Base-by-base conservation (phyloP, 306 rosid species). In the Prunus kanzakura region DNA sequence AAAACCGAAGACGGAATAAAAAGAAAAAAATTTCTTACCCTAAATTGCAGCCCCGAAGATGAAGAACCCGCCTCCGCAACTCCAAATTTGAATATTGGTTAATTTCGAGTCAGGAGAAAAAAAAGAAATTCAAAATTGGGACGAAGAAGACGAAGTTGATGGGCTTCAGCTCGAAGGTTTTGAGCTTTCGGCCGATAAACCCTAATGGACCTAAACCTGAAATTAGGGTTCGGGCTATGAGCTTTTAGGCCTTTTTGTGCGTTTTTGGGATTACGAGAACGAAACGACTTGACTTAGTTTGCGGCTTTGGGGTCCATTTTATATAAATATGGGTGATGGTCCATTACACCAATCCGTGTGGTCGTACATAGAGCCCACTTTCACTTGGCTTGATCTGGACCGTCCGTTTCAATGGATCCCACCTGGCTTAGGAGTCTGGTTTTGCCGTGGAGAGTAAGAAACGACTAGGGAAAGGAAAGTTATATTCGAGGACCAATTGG, bases 201-300 rank as follows among this genome's bases (percentile, higher is more conserved):
- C 86, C 88, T 85, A 82, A 82, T 82, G 88, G 88, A 85, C 86
- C 84, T 50, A 20, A 74, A 58, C 76, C 76, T 25, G n/a, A 19
- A 71, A 65, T 45, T 71, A n/a, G 80, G 73, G 77, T 64, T 65
- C 72, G 83, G 80, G 77, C 81, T 79, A 22, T 9, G 60, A 71
- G 67, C 56, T 67, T 47, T 78, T 38, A 54, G 78, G 87, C 76
- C 84, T 76, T 65, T 75, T 73, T 78, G 43, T 46, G 50, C 18
- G n/a, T 14, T 8, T 62, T 27, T 14, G 18, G 41, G 20, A 29
- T 14, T 27, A 15, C 9, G 6, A 27, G 43, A 62, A 62, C 4
- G 43, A 62, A 62, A 27, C 13, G 19, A 62, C n/a, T 62, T 16
- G 18, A 29, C 9, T 16, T 16, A 16, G 2, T 15, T 29, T 60